phyloP scores from a whole-genome alignment of 2,329 filamentous ascomycete genomes.

The Colletotrichum gloeosporioides region DNA sequence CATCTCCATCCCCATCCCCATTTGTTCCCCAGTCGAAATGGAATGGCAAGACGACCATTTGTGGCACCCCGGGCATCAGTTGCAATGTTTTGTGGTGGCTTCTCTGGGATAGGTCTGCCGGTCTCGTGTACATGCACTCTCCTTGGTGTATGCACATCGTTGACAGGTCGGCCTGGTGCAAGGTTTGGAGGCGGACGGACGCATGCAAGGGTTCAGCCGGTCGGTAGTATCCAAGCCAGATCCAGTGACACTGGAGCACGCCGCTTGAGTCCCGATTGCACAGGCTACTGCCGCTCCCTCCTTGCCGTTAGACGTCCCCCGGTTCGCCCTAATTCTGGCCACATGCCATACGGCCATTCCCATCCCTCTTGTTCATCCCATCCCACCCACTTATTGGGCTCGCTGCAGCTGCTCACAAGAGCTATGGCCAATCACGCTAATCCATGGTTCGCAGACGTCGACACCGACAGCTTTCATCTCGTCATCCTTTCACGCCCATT shows the following conservation, averaged over 20 bases:
- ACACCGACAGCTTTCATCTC: neutral
- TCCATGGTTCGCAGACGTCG: constrained; percentile 15
- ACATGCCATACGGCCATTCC: constrained; percentile 17
- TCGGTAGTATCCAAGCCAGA: constrained; percentile 19
- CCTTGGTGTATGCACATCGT: neutral
- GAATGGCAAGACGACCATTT: neutral
- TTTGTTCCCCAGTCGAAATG: neutral
- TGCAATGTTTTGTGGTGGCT: neutral
- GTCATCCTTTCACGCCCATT: neutral
- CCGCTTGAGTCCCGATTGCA: constrained; percentile 22
- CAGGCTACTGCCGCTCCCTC: constrained; percentile 19
- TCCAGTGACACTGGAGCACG: constrained; percentile 20
- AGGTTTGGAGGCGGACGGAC: constrained; percentile 17
- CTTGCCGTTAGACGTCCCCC: constrained; percentile 20
- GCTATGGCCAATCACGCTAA: constrained; percentile 25
- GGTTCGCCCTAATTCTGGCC: constrained; percentile 15
- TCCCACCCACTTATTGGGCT: constrained; percentile 18
- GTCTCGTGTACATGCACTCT: neutral
- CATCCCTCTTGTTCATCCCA: constrained; percentile 16
- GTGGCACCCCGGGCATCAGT: neutral
- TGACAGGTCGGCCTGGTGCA: constrained; percentile 18
- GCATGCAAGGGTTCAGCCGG: constrained; percentile 24
- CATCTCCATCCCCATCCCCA: neutral
- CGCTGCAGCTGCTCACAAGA: constrained; percentile 9
- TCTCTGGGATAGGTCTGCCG: neutral